A percentile compares a stretch with the other conserved stretches of the same genome.
Evolutionary conservation across 192 early-diverging fungal species (phyloP).

Genomic region (Chytriomyces sp.): DNA sequence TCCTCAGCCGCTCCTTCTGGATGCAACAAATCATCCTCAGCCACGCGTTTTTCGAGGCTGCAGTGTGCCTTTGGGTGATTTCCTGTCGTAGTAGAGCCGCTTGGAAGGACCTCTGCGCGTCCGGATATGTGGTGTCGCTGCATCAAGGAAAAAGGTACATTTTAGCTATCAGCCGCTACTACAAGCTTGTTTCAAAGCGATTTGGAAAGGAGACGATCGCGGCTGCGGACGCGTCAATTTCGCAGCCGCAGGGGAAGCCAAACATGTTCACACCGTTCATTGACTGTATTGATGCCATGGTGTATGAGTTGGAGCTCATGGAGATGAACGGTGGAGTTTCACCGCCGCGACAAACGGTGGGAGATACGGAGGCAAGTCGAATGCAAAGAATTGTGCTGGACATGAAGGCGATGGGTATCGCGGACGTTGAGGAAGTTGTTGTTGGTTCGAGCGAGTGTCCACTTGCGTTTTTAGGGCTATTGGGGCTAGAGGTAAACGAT

Average conservation of each 20-base stretch:
- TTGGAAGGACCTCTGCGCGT: neutral
- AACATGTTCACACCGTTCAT: neutral
- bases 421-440: neutral
- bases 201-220: neutral
- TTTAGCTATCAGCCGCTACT: neutral
- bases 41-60: neutral
- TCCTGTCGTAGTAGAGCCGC: neutral
- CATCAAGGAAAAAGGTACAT: neutral
- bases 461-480: neutral
- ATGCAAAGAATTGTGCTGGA: neutral
- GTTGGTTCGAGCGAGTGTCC: neutral
- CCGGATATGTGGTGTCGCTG: neutral
- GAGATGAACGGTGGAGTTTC: neutral
- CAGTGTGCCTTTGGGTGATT: neutral
- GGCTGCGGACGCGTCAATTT: no score
- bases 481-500: constrained; percentile 1
- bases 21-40: neutral
- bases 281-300: neutral
- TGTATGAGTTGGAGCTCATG: neutral
- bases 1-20: neutral
- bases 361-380: neutral
- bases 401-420: neutral
- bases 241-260: no score
- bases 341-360: no score
- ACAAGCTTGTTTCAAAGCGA: neutral